These are phyloP conservation scores for Neoascochyta sp. DNA, from an alignment of 2,329 filamentous ascomycete genomes.

Conservation along the genomic window DNA sequence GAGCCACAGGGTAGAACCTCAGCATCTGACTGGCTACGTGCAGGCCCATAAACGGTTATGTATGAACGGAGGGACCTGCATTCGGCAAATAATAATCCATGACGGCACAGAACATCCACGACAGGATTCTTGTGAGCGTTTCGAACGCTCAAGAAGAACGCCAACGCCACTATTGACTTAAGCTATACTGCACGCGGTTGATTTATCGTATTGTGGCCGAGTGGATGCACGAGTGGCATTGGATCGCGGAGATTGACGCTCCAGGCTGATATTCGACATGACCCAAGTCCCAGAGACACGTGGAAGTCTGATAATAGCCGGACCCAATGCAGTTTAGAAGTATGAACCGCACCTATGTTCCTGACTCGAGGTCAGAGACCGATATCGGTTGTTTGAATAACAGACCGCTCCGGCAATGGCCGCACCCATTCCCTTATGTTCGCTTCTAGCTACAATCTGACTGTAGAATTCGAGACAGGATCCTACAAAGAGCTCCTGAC, in stretches of 20 bases:
- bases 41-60: constrained; percentile 9
- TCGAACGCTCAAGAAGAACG: not conserved
- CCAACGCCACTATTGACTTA: not conserved
- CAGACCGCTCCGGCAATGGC: constrained; percentile 1
- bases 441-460: not conserved
- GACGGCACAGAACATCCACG: constrained; percentile 3
- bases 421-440: not conserved
- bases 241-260: no score
- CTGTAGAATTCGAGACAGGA: not conserved
- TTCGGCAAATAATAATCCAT: constrained; percentile 8
- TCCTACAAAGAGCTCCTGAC: constrained; percentile 44
- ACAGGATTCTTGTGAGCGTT: not conserved
- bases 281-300: no score
- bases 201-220: no score
- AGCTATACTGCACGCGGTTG: no score
- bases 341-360: not conserved
- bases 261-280: not conserved
- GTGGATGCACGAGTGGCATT: no score
- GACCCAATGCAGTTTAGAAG: not conserved
- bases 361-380: not conserved
- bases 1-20: constrained; percentile 11
- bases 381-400: not conserved
- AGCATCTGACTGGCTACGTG: constrained; percentile 10
- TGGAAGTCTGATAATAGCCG: no score
- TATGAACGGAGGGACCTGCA: constrained; percentile 18